phyloP scores from a whole-genome alignment of 306 rosid species.

The Glycine soja region DNA sequence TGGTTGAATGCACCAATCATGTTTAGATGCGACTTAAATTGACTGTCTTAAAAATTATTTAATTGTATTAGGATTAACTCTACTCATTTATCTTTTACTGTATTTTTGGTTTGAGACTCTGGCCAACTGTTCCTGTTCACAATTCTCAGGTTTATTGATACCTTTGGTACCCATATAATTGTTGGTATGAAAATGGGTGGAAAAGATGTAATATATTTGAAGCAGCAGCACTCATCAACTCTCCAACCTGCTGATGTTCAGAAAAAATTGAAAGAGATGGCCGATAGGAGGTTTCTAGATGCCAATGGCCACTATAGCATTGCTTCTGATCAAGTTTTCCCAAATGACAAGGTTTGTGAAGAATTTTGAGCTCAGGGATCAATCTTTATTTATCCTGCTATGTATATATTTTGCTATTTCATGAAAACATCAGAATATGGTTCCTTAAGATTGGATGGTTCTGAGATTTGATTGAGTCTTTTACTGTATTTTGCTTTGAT shows the following conservation, averaged over 20 bases:
- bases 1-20: constrained; percentile 30
- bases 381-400: constrained; percentile 10
- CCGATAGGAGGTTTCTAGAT: constrained; percentile 86
- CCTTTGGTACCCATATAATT: constrained; percentile 91
- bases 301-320: constrained; percentile 61
- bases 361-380: not conserved
- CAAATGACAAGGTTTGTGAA: constrained; percentile 68
- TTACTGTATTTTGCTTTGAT: constrained; percentile 21
- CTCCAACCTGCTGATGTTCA: constrained; percentile 93
- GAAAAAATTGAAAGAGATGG: constrained; percentile 86
- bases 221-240: constrained; percentile 91
- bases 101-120: constrained; percentile 42
- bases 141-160: constrained; percentile 79
- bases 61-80: constrained; percentile 13
- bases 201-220: constrained; percentile 93
- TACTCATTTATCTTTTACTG: not conserved
- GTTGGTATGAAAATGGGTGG: constrained; percentile 99
- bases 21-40: constrained; percentile 29
- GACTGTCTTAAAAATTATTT: constrained; percentile 29
- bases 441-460: constrained; percentile 12
- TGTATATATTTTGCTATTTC: constrained; percentile 13
- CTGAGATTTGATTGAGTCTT: constrained; percentile 32
- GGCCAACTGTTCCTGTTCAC: constrained; percentile 32
- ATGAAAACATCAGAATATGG: constrained; percentile 13
- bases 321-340: constrained; percentile 72